phyloP scores from a whole-genome alignment of 2,329 filamentous ascomycete species.

The Alternaria brassicae region DNA sequence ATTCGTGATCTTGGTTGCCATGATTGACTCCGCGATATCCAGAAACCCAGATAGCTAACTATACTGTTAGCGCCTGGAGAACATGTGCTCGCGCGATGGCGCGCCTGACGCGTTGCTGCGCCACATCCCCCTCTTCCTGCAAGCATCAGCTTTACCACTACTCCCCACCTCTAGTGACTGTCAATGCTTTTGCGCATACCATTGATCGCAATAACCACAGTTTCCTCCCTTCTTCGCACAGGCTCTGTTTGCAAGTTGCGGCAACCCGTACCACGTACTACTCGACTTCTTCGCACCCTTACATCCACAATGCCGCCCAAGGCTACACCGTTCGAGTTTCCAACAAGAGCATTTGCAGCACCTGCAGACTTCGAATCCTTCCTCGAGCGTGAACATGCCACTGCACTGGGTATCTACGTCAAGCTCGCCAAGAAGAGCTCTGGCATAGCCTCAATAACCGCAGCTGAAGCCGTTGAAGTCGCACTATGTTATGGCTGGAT shows the following conservation, averaged over 20 bases:
- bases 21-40: too few species aligned
- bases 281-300: not conserved
- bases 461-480: constrained; percentile 61
- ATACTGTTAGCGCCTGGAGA: not conserved
- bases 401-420: constrained; percentile 55
- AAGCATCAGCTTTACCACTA: not conserved
- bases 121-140: not conserved
- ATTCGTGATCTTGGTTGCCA: not conserved
- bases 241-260: not conserved
- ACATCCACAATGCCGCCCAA: constrained; percentile 9
- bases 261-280: not conserved
- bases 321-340: constrained; percentile 11
- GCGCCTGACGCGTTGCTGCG: not conserved
- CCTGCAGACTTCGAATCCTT: constrained; percentile 19
- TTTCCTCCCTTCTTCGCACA: not conserved
- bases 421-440: constrained; percentile 59
- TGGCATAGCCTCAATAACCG: constrained; percentile 54
- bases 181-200: not conserved
- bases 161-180: not conserved
- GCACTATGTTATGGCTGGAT: constrained; percentile 71
- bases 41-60: too few species aligned
- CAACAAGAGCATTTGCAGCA: constrained; percentile 14
- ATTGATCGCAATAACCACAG: not conserved
- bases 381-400: constrained; percentile 50
- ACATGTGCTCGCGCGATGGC: not conserved